Evolutionary conservation across 192 early-diverging fungal species (phyloP).

Genomic region (Dimargaris cristalligena): DNA sequence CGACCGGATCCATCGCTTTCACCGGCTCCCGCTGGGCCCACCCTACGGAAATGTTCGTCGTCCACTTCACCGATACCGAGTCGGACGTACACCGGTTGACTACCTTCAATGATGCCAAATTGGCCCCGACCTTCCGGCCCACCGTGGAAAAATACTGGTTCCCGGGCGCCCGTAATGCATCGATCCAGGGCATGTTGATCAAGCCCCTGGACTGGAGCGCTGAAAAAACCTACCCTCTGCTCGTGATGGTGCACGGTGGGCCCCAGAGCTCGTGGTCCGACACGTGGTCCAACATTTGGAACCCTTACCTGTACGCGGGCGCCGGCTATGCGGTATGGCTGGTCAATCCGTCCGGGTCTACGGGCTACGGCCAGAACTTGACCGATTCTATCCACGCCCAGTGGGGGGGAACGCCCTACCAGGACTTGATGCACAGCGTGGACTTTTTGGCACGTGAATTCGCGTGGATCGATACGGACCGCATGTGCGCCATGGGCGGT

Average conservation of each 20-base stretch:
- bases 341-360: constrained; percentile 65
- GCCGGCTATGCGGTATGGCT: constrained; percentile 52
- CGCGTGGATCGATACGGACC: constrained; percentile 28
- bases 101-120: constrained; percentile 21
- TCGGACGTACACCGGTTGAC: constrained; percentile 24
- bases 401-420: constrained; percentile 62
- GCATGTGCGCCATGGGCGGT: constrained; percentile 48
- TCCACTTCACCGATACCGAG: constrained; percentile 16
- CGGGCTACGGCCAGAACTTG: constrained; percentile 62
- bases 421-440: constrained; percentile 56
- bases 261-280: constrained; percentile 44
- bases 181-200: constrained; percentile 27
- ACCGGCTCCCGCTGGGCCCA: constrained; percentile 27
- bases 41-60: constrained; percentile 20
- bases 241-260: constrained; percentile 68
- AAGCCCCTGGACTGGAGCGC: constrained; percentile 29
- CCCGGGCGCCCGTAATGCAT: constrained; percentile 34
- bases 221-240: constrained; percentile 45
- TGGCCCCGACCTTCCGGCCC: constrained; percentile 27
- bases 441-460: constrained; percentile 37
- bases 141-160: constrained; percentile 52
- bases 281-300: constrained; percentile 44
- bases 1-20: too few relatives aligned
- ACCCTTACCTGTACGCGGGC: constrained; percentile 51
- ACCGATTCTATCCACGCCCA: constrained; percentile 50